A percentile compares a stretch with the other conserved stretches of the same genome.
phyloP scores from a whole-genome alignment of 768 basidiomycete genomes.

The Russula griseocarnosa region DNA sequence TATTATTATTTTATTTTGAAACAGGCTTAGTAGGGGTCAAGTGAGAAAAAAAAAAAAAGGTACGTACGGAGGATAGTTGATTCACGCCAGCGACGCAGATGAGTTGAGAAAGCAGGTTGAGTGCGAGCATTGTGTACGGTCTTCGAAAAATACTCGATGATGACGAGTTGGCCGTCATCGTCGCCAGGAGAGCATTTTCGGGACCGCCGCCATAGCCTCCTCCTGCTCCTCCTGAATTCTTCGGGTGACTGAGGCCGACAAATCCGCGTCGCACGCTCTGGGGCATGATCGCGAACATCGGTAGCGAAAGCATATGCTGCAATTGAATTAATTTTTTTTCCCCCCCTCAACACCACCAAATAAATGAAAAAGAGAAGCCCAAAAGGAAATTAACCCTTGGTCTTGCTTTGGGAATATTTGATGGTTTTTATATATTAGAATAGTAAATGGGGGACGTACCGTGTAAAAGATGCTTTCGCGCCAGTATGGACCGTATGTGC shows the following conservation, averaged over 20 bases:
- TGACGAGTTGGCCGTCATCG: not conserved
- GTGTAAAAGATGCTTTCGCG: constrained; percentile 82
- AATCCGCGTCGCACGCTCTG: constrained; percentile 53
- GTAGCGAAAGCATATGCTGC: constrained; percentile 78
- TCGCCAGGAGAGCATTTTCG: constrained; percentile 10
- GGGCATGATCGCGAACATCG: constrained; percentile 62
- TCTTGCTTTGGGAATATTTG: not conserved
- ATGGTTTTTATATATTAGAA: not conserved
- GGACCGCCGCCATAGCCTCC: constrained; percentile 11
- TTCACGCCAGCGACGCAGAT: constrained; percentile 85
- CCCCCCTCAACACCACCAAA: not conserved
- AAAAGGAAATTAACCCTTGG: not conserved
- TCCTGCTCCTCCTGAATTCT: not conserved
- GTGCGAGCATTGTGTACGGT: constrained; percentile 54
- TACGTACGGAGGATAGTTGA: constrained; percentile 66
- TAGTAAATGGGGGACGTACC: constrained; percentile 39
- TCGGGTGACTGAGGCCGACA: constrained; percentile 33
- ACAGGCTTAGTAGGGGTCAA: no score
- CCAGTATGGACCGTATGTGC: constrained; percentile 73
- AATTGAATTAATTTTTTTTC: not conserved
- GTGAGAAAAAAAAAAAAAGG: not conserved
- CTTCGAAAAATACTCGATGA: constrained; percentile 27
- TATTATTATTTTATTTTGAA: not conserved
- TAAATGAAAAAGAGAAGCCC: not conserved
- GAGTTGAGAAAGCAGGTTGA: constrained; percentile 69